These are phyloP conservation scores for Solanum ossicruentum DNA, from an alignment of 257 asterid genomes.

Conservation along the genomic window DNA sequence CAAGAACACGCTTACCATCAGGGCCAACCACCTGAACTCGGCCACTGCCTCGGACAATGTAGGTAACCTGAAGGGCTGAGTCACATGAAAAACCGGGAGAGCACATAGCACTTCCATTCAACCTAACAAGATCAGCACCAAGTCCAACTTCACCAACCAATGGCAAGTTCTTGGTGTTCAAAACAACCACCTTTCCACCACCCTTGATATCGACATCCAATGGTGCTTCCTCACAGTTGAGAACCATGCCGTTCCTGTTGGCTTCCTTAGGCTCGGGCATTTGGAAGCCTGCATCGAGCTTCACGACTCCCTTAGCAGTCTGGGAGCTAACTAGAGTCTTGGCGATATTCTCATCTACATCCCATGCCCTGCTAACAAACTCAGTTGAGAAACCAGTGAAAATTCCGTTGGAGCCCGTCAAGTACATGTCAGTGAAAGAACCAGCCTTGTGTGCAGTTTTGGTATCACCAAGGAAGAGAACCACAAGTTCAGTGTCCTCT, in stretches of 20 bases:
- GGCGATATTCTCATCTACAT: slow-evolving; percentile 37
- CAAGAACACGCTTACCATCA: slow-evolving; percentile 64
- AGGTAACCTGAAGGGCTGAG: slow-evolving; percentile 82
- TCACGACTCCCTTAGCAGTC: slow-evolving; percentile 32
- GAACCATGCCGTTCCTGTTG: slow-evolving; percentile 46
- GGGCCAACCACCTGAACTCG: slow-evolving; percentile 70
- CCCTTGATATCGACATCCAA: slow-evolving; percentile 54
- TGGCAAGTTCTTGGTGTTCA: slow-evolving; percentile 82
- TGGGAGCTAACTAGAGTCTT: slow-evolving; percentile 51
- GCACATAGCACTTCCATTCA: slow-evolving; percentile 75
- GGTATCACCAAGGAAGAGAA: slow-evolving; percentile 73
- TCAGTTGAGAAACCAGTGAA: slow-evolving; percentile 70
- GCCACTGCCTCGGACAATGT: slow-evolving; percentile 77
- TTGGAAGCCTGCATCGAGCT: slow-evolving; percentile 29
- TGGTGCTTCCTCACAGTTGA: slow-evolving; percentile 63
- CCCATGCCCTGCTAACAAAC: slow-evolving; percentile 60
- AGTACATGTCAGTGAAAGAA: slow-evolving; percentile 46
- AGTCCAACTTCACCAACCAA: slow-evolving; percentile 75
- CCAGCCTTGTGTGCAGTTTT: slow-evolving; percentile 56
- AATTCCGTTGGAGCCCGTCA: slow-evolving; percentile 63
- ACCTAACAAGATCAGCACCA: slow-evolving; percentile 76
- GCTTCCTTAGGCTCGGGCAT: slow-evolving; percentile 56
- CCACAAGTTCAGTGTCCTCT: slow-evolving; percentile 50
- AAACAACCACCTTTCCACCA: slow-evolving; percentile 68
- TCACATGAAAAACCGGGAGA: slow-evolving; percentile 92